Conservation (phyloP, 306 rosid genomes). For the Vigna unguiculata region DNA sequence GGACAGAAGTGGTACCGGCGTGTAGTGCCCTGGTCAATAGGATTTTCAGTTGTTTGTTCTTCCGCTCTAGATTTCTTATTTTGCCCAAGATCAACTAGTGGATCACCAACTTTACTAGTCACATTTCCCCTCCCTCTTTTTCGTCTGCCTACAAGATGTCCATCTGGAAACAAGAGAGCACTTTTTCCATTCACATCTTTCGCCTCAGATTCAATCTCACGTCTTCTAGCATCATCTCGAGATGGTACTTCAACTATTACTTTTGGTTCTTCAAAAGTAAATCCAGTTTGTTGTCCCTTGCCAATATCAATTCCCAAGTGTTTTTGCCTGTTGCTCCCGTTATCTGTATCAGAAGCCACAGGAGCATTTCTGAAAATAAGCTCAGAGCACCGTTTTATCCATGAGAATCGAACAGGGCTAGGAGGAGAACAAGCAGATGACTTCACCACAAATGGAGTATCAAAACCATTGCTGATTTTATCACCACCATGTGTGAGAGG, state of each 20-base stretch:
- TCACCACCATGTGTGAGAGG: slow-evolving; percentile 38
- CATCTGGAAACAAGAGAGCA: slow-evolving; percentile 43
- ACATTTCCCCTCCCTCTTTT: slow-evolving; percentile 68
- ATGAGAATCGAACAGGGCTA: slow-evolving; percentile 66
- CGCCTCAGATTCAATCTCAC: slow-evolving; percentile 47
- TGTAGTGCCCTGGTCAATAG: slow-evolving; percentile 47
- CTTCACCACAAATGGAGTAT: slow-evolving; percentile 57
- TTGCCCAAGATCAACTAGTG: slow-evolving; percentile 49
- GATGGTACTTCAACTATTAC: slow-evolving; percentile 86
- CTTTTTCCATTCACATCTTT: slow-evolving; percentile 56
- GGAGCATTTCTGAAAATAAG: slow-evolving; percentile 72
- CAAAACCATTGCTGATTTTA: slow-evolving; percentile 51
- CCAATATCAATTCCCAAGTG: slow-evolving; percentile 43
- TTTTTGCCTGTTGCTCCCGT: slow-evolving; percentile 46
- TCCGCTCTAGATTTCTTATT: slow-evolving; percentile 74
- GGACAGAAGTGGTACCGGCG: slow-evolving; percentile 52
- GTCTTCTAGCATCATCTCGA: slow-evolving; percentile 46
- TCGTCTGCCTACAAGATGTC: slow-evolving; percentile 54
- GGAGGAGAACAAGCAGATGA: slow-evolving; percentile 54
- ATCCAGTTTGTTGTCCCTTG: slow-evolving; percentile 51
- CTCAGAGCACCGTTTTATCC: slow-evolving; percentile 80
- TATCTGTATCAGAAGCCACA: slow-evolving; percentile 35
- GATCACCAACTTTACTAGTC: slow-evolving; percentile 44
- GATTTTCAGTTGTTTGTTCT: slow-evolving; percentile 41
- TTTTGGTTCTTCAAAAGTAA: slow-evolving; percentile 77